A percentile compares a stretch with the other conserved stretches of the same genome.
phyloP scores from a whole-genome alignment of 306 rosid species.

The Acacia crassicarpa region DNA sequence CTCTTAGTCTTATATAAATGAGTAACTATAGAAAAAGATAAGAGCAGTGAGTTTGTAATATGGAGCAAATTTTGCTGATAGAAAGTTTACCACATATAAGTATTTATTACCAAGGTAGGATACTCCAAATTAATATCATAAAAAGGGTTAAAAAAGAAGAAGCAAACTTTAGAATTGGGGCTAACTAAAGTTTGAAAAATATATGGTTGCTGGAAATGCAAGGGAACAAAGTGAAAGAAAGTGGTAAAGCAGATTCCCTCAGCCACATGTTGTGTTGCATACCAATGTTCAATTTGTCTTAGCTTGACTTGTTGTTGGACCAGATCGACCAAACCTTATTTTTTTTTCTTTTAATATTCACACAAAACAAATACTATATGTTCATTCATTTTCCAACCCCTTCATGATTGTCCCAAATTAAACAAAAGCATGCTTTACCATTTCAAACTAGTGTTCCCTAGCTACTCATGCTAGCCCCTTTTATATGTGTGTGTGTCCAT shows the following conservation, averaged over 20 bases:
- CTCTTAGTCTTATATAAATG: no score
- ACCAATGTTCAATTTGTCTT: constrained; percentile 70
- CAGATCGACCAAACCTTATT: neutral
- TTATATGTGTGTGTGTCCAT: neutral
- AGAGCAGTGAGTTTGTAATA: no score
- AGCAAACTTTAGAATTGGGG: neutral
- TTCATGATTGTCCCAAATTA: constrained; percentile 46
- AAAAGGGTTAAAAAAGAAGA: neutral
- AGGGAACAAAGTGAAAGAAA: constrained; percentile 54
- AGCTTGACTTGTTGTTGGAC: constrained; percentile 37
- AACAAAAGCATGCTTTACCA: constrained; percentile 31
- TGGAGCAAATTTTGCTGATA: no score
- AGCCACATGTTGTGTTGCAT: constrained; percentile 52
- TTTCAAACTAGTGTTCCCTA: constrained; percentile 29
- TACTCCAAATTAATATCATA: no score
- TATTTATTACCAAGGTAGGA: no score
- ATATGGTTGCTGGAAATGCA: constrained; percentile 49
- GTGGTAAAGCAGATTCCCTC: constrained; percentile 70
- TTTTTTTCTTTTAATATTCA: constrained; percentile 4
- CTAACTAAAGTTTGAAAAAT: no score
- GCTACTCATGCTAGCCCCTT: constrained; percentile 1
- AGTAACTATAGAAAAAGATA: no score
- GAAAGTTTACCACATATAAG: neutral
- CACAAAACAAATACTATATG: no score
- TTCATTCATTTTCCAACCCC: neutral